Percentiles rank a stretch among this genome's conserved stretches.
phyloP scores from a whole-genome alignment of 2,329 filamentous ascomycete species.

The Fusarium odoratissimum region DNA sequence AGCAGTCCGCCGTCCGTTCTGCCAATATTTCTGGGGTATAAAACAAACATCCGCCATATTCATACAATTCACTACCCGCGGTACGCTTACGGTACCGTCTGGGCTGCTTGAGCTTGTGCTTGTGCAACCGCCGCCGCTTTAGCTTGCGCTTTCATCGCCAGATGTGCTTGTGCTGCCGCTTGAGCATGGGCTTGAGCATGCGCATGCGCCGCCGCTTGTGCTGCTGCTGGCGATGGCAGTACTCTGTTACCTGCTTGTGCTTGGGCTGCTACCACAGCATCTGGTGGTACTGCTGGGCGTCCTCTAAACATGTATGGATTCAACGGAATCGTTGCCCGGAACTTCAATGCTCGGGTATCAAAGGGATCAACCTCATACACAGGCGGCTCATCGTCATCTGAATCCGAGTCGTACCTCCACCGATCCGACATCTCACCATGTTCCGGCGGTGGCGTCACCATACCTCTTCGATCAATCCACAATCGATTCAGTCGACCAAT shows the following conservation, averaged over 20 bases:
- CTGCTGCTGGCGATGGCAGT: slow-evolving; percentile 43
- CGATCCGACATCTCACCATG: slow-evolving; percentile 67
- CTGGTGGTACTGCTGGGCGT: slow-evolving; percentile 50
- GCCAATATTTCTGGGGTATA: slow-evolving; percentile 41
- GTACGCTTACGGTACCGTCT: slow-evolving; percentile 26
- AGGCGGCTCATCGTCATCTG: slow-evolving; percentile 82
- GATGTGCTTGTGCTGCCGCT: slow-evolving; percentile 46
- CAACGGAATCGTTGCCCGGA: slow-evolving; percentile 68
- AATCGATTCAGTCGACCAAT: slow-evolving; percentile 86
- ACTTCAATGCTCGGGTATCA: slow-evolving; percentile 69
- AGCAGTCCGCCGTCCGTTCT: slow-evolving; percentile 22
- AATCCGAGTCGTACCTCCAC: slow-evolving; percentile 90
- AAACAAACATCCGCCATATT: slow-evolving; percentile 44
- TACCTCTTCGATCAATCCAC: slow-evolving; percentile 86
- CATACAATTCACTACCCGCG: slow-evolving; percentile 38
- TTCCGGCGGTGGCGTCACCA: slow-evolving; percentile 62
- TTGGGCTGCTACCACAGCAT: slow-evolving; percentile 42
- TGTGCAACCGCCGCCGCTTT: slow-evolving; percentile 39
- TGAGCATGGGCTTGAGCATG: slow-evolving; percentile 46
- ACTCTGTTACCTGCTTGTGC: slow-evolving; percentile 40
- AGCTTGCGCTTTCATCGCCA: slow-evolving; percentile 40
- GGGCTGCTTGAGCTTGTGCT: slow-evolving; percentile 34
- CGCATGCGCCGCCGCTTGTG: slow-evolving; percentile 37
- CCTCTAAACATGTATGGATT: slow-evolving; percentile 56
- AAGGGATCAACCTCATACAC: slow-evolving; percentile 81